phyloP scores from a whole-genome alignment of 768 basidiomycete species.

The Collybia mongolica region DNA sequence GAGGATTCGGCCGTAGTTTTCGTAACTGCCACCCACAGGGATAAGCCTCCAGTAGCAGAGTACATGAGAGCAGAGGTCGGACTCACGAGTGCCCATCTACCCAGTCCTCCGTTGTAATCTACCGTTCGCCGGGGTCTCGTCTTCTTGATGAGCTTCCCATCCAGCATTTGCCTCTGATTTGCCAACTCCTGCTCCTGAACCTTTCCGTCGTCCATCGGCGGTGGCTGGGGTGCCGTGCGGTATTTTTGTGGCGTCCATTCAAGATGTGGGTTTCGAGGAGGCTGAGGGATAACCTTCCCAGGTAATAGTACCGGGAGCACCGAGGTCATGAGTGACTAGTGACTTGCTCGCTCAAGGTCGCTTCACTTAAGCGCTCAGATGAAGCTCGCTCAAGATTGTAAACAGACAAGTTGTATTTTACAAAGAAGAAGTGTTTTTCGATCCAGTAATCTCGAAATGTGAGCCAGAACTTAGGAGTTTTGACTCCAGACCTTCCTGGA shows the following conservation, averaged over 20 bases:
- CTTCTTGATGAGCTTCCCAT: constrained; percentile 86
- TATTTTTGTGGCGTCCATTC: constrained; percentile 81
- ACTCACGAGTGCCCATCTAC: constrained; percentile 81
- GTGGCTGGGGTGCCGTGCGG: constrained; percentile 71
- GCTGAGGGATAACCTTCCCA: constrained; percentile 31
- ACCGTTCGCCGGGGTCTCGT: constrained; percentile 92
- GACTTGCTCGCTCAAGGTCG: not conserved
- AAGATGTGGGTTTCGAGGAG: constrained; percentile 35
- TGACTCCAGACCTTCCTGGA: too few relatives aligned
- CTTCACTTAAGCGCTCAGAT: too few relatives aligned
- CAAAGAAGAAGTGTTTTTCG: too few relatives aligned
- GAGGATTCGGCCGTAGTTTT: constrained; percentile 77
- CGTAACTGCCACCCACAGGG: constrained; percentile 46
- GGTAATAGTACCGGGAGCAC: constrained; percentile 59
- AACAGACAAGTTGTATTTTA: too few relatives aligned
- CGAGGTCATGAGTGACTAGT: constrained; percentile 13
- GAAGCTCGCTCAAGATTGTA: too few relatives aligned
- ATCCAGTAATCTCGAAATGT: too few relatives aligned
- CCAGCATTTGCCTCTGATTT: constrained; percentile 65
- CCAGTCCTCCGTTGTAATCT: constrained; percentile 89
- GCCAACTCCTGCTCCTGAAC: constrained; percentile 79
- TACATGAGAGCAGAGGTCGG: not conserved
- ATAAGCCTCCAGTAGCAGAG: constrained; percentile 4
- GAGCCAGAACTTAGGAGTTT: too few relatives aligned
- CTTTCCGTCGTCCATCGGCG: constrained; percentile 74